These are phyloP conservation scores for Zopfochytrium polystomum DNA, from an alignment of 371 early-diverging fungal genomes.

Conservation along the genomic window DNA sequence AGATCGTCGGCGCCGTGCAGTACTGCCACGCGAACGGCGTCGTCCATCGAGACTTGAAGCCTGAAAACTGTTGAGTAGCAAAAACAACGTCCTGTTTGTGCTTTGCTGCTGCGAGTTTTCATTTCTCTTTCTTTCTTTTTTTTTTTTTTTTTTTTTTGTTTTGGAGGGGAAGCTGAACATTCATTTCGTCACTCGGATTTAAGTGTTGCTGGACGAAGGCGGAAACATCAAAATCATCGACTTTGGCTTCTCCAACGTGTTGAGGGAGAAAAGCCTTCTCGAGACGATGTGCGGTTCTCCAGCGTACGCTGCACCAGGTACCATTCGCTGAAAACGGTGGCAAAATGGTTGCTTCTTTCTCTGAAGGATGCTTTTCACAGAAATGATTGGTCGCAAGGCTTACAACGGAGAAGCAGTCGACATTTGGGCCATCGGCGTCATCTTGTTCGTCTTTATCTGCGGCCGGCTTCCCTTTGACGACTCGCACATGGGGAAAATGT, in stretches of 20 bases:
- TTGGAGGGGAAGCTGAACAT: too few species aligned
- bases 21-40: constrained; percentile 47
- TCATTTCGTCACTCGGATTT: neutral
- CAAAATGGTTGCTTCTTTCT: too few species aligned
- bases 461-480: constrained; percentile 88
- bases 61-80: constrained; percentile 41
- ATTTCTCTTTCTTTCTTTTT: neutral
- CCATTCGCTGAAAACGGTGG: neutral
- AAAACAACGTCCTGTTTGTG: neutral
- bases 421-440: constrained; percentile 88
- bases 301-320: constrained; percentile 74
- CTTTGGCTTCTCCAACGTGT: constrained; percentile 51
- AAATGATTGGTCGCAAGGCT: constrained; percentile 73
- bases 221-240: constrained; percentile 41
- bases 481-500: constrained; percentile 45
- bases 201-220: constrained; percentile 37
- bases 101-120: neutral
- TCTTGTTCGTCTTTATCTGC: constrained; percentile 79
- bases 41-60: constrained; percentile 50
- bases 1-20: constrained; percentile 41
- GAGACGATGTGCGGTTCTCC: constrained; percentile 48
- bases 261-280: constrained; percentile 36
- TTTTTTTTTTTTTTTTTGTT: constrained; percentile 3
- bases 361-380: constrained; percentile 52
- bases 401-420: constrained; percentile 91